Evolutionary conservation across 129 eudicot species (phyloP).

Genomic region (Pulicaria dysenterica): DNA sequence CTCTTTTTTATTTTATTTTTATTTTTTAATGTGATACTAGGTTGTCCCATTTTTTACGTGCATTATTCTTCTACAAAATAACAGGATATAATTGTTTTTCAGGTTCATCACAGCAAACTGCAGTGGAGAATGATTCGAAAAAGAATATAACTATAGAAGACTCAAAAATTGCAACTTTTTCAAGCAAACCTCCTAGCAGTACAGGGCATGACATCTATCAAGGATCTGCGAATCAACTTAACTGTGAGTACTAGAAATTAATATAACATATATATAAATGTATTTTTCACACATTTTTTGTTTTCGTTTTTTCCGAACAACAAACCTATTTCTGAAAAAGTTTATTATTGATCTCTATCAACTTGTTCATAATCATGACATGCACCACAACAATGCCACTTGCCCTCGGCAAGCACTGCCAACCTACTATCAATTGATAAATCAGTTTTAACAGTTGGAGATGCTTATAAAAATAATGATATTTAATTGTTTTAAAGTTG

Average conservation of each 20-base stretch:
- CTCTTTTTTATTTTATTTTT: background rate
- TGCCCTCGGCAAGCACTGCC: background rate
- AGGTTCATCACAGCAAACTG: slow-evolving; percentile 74
- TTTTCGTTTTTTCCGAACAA: background rate
- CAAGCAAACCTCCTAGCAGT: slow-evolving; percentile 53
- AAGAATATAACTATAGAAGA: slow-evolving; percentile 50
- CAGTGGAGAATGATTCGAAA: slow-evolving; percentile 51
- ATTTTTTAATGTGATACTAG: background rate
- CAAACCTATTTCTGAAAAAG: background rate
- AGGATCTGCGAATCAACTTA: slow-evolving; percentile 60
- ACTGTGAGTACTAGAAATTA: slow-evolving; percentile 35
- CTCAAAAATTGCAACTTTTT: slow-evolving; percentile 47
- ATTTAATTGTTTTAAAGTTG: background rate
- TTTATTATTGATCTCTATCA: background rate
- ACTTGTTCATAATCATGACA: background rate
- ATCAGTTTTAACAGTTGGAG: background rate
- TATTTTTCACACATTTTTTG: background rate
- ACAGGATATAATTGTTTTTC: slow-evolving; percentile 33
- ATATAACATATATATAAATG: background rate
- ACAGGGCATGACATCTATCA: slow-evolving; percentile 68
- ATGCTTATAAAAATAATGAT: background rate
- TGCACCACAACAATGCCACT: background rate
- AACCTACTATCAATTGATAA: background rate
- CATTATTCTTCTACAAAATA: slow-evolving; percentile 19
- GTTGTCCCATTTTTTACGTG: slow-evolving; percentile 2